Evolutionary conservation across 352 stramenopile genomes (phyloP), one percentile per base, ranked within the genome.

Genomic region (Globisporangium splendens): DNA sequence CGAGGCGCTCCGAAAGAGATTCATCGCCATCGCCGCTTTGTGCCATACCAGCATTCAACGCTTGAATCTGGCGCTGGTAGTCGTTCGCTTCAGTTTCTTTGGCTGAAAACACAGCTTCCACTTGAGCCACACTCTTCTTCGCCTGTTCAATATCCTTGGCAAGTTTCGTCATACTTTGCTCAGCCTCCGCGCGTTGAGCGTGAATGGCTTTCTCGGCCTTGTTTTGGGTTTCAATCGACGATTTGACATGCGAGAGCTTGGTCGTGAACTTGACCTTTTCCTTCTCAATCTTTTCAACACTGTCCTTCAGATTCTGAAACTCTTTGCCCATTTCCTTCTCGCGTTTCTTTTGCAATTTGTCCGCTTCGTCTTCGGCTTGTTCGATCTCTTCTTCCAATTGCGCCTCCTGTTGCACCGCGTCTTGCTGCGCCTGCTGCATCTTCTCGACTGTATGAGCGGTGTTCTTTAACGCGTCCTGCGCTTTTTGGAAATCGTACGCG

Each of bases 401-500:
- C n/a, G 61, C 49, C 44, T 87, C 73, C 50, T 86, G 68, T 15
- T 84, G 63, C 38, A 69, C 62, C 0, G 85, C 86, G 10, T 90
- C 74, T 63, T 91, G 85, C 43, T 96, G 77, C 28, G 86, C 78
- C n/a, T 86, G 76, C 64, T 97, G 77, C 71, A 98, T 87, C 54
- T 93, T 86, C 31, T 89, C 69, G 18, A 98, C 86, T 55, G 98
- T 74, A 11, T 93, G 80, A 38, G 89, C 82, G 55, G 79, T 93
- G 56, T 91, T 96, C 46, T 73, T 79, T 17, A 98, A 71, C 33
- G 86, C 89, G 21, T 93, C 72, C 38, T 97, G 69, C 8, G 93
- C 93, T 64, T 96, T 86, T 31, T 93, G 79, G 69, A 93, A 99
- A 50, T 99, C 90, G 66, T 90, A 89, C 1, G 98, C 98, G n/a